These are phyloP conservation scores for Solanum appendiculatum DNA, from an alignment of 257 asterid genomes.

Conservation along the genomic window DNA sequence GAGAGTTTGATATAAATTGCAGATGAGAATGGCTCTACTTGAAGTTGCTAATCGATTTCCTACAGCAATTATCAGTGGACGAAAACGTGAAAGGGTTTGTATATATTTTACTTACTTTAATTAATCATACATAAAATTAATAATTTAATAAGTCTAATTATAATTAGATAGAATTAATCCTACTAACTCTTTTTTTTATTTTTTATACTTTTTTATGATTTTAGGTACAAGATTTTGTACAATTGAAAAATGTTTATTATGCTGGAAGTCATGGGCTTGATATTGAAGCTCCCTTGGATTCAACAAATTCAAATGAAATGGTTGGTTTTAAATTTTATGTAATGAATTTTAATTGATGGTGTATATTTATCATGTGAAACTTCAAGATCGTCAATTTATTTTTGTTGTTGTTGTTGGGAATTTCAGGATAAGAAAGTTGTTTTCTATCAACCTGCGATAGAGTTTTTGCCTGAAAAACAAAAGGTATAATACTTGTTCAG, in stretches of 20 bases:
- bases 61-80: neutral
- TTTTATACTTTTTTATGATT: too few relatives aligned
- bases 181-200: neutral
- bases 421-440: neutral
- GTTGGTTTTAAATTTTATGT: neutral
- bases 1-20: neutral
- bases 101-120: neutral
- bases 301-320: neutral
- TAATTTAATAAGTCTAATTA: neutral
- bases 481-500: neutral
- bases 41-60: neutral
- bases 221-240: neutral
- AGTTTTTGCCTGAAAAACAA: neutral
- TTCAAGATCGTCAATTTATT: neutral
- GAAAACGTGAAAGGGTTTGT: neutral
- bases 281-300: neutral
- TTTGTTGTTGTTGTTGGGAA: neutral
- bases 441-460: neutral
- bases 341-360: neutral
- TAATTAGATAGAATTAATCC: neutral
- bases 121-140: neutral
- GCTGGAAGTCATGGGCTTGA: slow-evolving; percentile 1
- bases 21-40: neutral
- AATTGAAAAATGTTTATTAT: neutral
- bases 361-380: neutral